These are phyloP conservation scores for Allomyces macrogynus DNA, from an alignment of 192 early-diverging fungal genomes.

Conservation along the genomic window DNA sequence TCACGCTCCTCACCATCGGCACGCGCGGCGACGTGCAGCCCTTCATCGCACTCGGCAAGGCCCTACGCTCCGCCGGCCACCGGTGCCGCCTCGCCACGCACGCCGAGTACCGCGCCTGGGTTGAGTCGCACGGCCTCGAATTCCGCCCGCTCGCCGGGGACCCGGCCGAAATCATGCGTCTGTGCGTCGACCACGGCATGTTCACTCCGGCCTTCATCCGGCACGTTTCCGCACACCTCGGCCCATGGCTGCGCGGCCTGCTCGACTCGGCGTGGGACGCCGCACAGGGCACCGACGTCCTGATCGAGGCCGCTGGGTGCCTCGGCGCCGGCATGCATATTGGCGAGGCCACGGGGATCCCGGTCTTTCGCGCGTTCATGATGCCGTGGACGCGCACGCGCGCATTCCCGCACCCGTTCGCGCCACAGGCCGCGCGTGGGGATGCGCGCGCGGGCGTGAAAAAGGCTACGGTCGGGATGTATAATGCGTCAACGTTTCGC, in stretches of 20 bases:
- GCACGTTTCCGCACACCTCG: slow-evolving; percentile 34
- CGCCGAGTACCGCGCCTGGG: slow-evolving; percentile 39
- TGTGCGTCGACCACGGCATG: slow-evolving; percentile 49
- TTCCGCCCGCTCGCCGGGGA: slow-evolving; percentile 44
- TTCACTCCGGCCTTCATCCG: slow-evolving; percentile 39
- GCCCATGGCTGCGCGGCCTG: slow-evolving; percentile 40
- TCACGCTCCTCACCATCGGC: slow-evolving; percentile 29
- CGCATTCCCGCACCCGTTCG: slow-evolving; percentile 50
- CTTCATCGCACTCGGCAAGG: slow-evolving; percentile 46
- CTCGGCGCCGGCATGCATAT: slow-evolving; percentile 45
- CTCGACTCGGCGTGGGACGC: slow-evolving; percentile 29
- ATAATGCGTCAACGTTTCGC: slow-evolving; percentile 46
- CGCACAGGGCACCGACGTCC: slow-evolving; percentile 37
- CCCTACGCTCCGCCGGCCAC: slow-evolving; percentile 38
- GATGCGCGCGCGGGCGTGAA: slow-evolving; percentile 6
- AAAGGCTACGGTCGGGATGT: slow-evolving; percentile 14
- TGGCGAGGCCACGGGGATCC: slow-evolving; percentile 38
- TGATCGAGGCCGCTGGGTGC: slow-evolving; percentile 47
- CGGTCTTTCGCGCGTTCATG: slow-evolving; percentile 43
- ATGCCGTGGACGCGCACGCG: slow-evolving; percentile 63
- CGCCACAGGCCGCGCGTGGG: slow-evolving; percentile 13
- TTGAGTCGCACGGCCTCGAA: slow-evolving; percentile 42
- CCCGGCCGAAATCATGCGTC: slow-evolving; percentile 35
- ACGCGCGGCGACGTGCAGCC: slow-evolving; percentile 59
- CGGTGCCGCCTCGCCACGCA: slow-evolving; percentile 45